phyloP scores from a whole-genome alignment of 2,329 filamentous ascomycete species.

The Colletotrichum liaoningense region DNA sequence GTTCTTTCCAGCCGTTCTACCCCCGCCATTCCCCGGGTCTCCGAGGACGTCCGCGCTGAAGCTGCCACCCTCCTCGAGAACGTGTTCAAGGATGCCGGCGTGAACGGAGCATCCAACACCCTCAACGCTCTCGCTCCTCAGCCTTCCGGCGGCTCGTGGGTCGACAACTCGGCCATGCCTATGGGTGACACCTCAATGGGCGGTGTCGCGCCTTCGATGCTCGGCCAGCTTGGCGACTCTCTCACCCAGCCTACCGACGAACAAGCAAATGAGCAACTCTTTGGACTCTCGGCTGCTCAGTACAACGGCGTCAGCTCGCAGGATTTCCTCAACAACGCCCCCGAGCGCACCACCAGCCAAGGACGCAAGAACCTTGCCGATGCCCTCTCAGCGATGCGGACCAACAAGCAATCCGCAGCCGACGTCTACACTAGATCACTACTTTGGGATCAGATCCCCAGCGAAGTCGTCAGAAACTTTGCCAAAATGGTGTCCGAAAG shows the following conservation, averaged over 20 bases:
- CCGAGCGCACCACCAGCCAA: conserved; percentile 67
- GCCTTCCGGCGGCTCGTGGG: conserved; percentile 63
- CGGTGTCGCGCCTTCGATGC: conserved; percentile 66
- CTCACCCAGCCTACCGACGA: conserved; percentile 83
- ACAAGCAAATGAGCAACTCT: conserved; percentile 89
- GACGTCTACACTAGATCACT: conserved; percentile 94
- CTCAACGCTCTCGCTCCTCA: conserved; percentile 62
- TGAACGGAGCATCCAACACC: conserved; percentile 58
- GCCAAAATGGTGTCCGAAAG: conserved; percentile 88
- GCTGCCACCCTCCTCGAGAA: conserved; percentile 83
- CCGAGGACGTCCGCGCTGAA: conserved; percentile 83
- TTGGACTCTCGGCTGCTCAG: conserved; percentile 85
- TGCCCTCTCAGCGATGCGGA: conserved; percentile 83
- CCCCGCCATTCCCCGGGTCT: conserved; percentile 80
- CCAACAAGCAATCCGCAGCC: conserved; percentile 78
- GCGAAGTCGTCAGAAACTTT: conserved; percentile 92
- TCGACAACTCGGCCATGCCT: conserved; percentile 50
- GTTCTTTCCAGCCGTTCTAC: conserved; percentile 86
- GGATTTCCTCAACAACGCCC: conserved; percentile 73
- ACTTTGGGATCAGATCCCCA: conserved; percentile 93
- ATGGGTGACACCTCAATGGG: conserved; percentile 59
- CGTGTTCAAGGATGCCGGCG: conserved; percentile 83
- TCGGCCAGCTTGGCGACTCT: conserved; percentile 74
- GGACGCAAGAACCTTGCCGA: conserved; percentile 82
- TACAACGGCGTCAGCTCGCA: conserved; percentile 87